A percentile compares a stretch with the other conserved stretches of the same genome.
Conservation (phyloP, 1,139 yeast genomes). For the Diutina sp. region DNA sequence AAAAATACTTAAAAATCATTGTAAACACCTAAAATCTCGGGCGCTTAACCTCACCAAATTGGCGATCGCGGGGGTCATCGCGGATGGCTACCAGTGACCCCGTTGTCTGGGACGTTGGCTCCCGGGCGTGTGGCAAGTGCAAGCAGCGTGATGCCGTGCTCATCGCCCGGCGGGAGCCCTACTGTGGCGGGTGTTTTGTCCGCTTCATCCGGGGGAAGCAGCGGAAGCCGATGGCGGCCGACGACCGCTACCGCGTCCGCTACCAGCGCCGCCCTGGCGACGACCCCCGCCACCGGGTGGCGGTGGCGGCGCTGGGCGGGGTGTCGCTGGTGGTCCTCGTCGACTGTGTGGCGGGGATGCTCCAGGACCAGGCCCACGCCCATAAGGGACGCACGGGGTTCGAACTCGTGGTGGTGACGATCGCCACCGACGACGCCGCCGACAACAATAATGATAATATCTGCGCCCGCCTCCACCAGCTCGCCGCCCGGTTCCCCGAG, state of each 20-base stretch:
- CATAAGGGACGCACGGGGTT: constrained; percentile 65
- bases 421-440: constrained; percentile 14
- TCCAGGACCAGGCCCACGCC: constrained; percentile 44
- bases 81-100: neutral
- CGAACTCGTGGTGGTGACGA: constrained; percentile 38
- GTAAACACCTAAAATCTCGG: too few relatives aligned
- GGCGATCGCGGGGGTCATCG: too few relatives aligned
- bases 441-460: too few relatives aligned
- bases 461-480: constrained; percentile 10
- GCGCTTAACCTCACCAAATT: too few relatives aligned
- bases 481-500: constrained; percentile 10
- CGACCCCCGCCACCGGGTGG: constrained; percentile 25
- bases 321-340: constrained; percentile 52
- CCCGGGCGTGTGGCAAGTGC: constrained; percentile 20
- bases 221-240: constrained; percentile 61
- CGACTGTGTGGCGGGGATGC: constrained; percentile 50
- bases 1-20: too few relatives aligned
- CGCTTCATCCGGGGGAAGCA: constrained; percentile 69
- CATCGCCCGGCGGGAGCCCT: constrained; percentile 54
- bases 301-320: constrained; percentile 57
- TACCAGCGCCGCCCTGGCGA: constrained; percentile 25
- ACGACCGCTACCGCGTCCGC: constrained; percentile 50
- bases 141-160: constrained; percentile 31
- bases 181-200: constrained; percentile 60
- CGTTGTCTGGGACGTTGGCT: neutral